Evolutionary conservation across 345 rosid species (phyloP).

Genomic region (Limnanthes douglasii): DNA sequence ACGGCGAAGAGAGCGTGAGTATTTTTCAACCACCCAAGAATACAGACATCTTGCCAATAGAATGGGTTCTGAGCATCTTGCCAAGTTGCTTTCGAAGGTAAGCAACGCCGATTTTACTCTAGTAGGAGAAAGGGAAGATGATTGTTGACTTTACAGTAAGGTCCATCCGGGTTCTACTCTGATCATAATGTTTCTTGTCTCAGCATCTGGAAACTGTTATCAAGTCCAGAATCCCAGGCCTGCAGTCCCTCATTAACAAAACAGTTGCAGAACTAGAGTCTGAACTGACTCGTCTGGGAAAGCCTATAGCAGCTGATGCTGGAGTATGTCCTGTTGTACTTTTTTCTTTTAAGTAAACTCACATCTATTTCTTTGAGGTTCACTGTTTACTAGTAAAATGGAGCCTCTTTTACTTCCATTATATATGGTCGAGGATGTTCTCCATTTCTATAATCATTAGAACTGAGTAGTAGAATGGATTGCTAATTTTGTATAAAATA

Average conservation of each 20-base stretch:
- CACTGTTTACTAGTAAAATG: no score
- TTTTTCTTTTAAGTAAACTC: slow-evolving; percentile 1
- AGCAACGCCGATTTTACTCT: background rate
- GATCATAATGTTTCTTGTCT: slow-evolving; percentile 7
- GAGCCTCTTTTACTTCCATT: background rate
- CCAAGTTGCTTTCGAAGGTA: slow-evolving; percentile 93
- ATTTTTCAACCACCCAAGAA: slow-evolving; percentile 72
- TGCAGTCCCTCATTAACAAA: slow-evolving; percentile 91
- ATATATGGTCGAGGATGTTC: background rate
- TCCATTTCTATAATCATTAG: background rate
- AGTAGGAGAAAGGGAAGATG: background rate
- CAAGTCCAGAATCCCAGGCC: slow-evolving; percentile 90
- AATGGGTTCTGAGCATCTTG: slow-evolving; percentile 99
- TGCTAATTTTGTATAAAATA: slow-evolving; percentile 13
- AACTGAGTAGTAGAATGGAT: background rate
- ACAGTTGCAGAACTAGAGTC: slow-evolving; percentile 73
- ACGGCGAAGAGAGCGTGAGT: slow-evolving; percentile 87
- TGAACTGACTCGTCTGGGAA: slow-evolving; percentile 91
- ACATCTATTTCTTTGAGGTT: no score
- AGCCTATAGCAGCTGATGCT: slow-evolving; percentile 96
- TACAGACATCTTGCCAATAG: slow-evolving; percentile 91
- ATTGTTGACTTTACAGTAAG: no score
- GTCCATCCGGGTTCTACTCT: slow-evolving; percentile 2
- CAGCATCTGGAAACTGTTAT: slow-evolving; percentile 99
- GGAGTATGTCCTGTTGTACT: slow-evolving; percentile 49